Evolutionary conservation across 306 rosid species (phyloP).

Genomic region (Cyclanthera cordifolia): DNA sequence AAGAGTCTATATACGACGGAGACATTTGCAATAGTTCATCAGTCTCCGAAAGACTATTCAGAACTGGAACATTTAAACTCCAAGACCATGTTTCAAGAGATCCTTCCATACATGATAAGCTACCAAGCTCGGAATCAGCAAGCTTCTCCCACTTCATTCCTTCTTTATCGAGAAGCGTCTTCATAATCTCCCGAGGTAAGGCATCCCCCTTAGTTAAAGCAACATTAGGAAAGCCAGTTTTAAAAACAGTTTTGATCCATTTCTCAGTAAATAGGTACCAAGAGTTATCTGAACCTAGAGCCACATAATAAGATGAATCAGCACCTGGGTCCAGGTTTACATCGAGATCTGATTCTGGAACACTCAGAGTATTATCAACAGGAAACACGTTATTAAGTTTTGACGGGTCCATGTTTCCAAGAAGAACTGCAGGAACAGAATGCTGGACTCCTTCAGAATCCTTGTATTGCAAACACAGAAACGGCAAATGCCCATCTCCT

Average conservation of each 20-base stretch:
- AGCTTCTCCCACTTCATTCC: conserved; percentile 89
- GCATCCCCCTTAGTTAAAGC: conserved; percentile 69
- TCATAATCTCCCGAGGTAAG: conserved; percentile 80
- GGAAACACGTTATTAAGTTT: conserved; percentile 45
- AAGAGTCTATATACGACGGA: conserved; percentile 34
- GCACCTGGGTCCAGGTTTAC: conserved; percentile 21
- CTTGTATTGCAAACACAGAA: conserved; percentile 73
- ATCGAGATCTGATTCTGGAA: conserved; percentile 19
- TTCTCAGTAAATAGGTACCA: conserved; percentile 87
- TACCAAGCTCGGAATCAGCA: conserved; percentile 59
- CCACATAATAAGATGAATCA: conserved; percentile 65
- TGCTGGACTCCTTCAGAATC: conserved; percentile 84
- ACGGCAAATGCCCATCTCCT: conserved; percentile 58
- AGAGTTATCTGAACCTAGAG: conserved; percentile 90
- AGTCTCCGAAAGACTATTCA: conserved; percentile 71
- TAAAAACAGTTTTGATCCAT: conserved; percentile 74
- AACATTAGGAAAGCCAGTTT: conserved; percentile 68
- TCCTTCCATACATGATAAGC: conserved; percentile 80
- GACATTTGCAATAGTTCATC: conserved; percentile 65
- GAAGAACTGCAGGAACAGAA: conserved; percentile 63
- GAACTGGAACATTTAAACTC: conserved; percentile 90
- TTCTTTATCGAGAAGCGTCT: conserved; percentile 58
- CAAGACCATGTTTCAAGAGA: conserved; percentile 95
- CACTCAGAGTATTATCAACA: conserved; percentile 32
- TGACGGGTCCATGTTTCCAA: conserved; percentile 65